phyloP scores from a whole-genome alignment of 2,329 filamentous ascomycete genomes.

The Diplodia corticola region DNA sequence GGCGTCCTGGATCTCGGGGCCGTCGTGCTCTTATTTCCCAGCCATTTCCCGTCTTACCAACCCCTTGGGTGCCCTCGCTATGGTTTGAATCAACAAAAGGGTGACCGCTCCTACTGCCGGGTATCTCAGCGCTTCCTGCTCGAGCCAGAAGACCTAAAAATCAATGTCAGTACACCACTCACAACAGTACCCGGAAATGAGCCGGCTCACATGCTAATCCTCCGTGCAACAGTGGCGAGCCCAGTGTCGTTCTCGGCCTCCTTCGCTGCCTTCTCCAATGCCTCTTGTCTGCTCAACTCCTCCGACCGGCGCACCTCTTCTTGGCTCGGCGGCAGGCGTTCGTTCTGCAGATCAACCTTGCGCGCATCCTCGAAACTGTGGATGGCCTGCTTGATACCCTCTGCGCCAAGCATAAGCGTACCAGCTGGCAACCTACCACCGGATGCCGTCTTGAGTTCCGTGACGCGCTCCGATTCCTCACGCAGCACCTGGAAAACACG shows the following conservation, averaged over 20 bases:
- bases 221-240: constrained; percentile 80
- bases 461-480: constrained; percentile 95
- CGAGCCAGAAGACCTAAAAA: constrained; percentile 44
- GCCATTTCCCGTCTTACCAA: constrained; percentile 5
- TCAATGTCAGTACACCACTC: not conserved
- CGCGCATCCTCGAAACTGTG: constrained; percentile 94
- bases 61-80: constrained; percentile 19
- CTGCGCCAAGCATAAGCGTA: constrained; percentile 95
- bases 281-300: constrained; percentile 77
- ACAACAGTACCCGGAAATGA: no score
- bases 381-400: constrained; percentile 98
- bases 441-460: constrained; percentile 94
- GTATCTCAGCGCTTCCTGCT: constrained; percentile 34
- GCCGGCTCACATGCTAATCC: constrained; percentile 86
- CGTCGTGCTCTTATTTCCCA: not conserved
- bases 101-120: constrained; percentile 12
- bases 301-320: constrained; percentile 86
- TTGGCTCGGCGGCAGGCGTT: constrained; percentile 85
- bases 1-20: not conserved
- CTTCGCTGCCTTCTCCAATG: constrained; percentile 79
- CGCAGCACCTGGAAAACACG: constrained; percentile 97
- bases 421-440: constrained; percentile 90
- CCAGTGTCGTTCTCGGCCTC: constrained; percentile 92
- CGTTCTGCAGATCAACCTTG: constrained; percentile 96
- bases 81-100: constrained; percentile 15